These are phyloP conservation scores for Irpex sp. DNA, from an alignment of 1,284 basidiomycete species.

Conservation along the genomic window DNA sequence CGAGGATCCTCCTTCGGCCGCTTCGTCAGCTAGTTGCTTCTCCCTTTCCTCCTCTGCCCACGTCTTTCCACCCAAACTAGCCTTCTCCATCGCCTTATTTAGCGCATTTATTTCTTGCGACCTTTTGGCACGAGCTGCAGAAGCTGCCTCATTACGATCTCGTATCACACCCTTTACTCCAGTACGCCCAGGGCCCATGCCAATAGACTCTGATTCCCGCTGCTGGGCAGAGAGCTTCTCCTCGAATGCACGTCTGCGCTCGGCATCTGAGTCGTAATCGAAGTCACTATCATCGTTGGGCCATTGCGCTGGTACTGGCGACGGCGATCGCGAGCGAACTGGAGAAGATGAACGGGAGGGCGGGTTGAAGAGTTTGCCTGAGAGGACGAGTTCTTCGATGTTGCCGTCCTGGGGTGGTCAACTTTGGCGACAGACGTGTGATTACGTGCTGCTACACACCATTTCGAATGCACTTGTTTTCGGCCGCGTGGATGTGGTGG, in stretches of 20 bases:
- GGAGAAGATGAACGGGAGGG: slow-evolving; percentile 39
- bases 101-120: slow-evolving; percentile 47
- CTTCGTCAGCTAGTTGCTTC: slow-evolving; percentile 30
- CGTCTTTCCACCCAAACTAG: slow-evolving; percentile 60
- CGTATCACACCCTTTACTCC: slow-evolving; percentile 84
- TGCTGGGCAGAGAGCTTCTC: slow-evolving; percentile 22
- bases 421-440: neutral
- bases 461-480: neutral
- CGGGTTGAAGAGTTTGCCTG: slow-evolving; percentile 70
- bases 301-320: slow-evolving; percentile 26
- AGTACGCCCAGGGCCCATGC: slow-evolving; percentile 81
- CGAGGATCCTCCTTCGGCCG: slow-evolving; percentile 29
- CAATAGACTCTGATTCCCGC: slow-evolving; percentile 47
- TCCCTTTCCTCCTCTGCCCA: slow-evolving; percentile 70
- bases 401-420: slow-evolving; percentile 22
- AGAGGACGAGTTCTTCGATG: slow-evolving; percentile 73
- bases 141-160: slow-evolving; percentile 67
- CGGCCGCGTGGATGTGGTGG: neutral
- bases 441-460: neutral
- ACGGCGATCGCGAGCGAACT: slow-evolving; percentile 52
- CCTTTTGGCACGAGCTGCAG: slow-evolving; percentile 44
- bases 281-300: slow-evolving; percentile 34
- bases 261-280: slow-evolving; percentile 47
- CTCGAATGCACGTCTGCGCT: slow-evolving; percentile 24
- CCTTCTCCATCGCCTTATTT: slow-evolving; percentile 56